Conservation (phyloP, 345 rosid species). For the Boechera stricta region DNA sequence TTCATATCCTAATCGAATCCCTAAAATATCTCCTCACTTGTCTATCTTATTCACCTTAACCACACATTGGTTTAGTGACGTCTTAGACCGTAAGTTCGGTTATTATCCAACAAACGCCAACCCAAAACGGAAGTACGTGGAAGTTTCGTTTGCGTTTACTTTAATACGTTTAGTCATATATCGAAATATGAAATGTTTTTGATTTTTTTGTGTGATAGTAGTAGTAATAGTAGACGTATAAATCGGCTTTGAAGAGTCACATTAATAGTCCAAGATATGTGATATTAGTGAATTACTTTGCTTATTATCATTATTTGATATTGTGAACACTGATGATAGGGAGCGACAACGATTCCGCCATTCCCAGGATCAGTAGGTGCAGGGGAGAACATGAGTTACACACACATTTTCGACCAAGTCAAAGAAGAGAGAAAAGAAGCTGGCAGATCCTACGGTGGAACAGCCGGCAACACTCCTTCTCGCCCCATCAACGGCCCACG, state of each 20-base stretch:
- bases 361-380: slow-evolving; percentile 43
- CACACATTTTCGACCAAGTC: slow-evolving; percentile 47
- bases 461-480: slow-evolving; percentile 35
- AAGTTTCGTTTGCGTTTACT: no score
- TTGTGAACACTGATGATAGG: neutral
- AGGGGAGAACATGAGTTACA: slow-evolving; percentile 42
- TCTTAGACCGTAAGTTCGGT: no score
- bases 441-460: slow-evolving; percentile 34
- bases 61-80: no score
- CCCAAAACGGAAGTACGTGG: no score
- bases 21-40: no score
- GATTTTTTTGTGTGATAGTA: no score
- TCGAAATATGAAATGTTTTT: neutral
- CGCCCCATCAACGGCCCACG: slow-evolving; percentile 34
- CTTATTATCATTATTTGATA: neutral
- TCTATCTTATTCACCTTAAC: no score
- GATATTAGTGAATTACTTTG: neutral
- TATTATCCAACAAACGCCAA: neutral
- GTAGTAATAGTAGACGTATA: no score
- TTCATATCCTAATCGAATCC: no score
- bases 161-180: no score
- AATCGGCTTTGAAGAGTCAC: neutral
- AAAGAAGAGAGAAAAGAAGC: slow-evolving; percentile 43
- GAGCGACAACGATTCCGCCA: slow-evolving; percentile 43
- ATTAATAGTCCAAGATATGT: neutral